Base-by-base conservation (phyloP, 1,284 basidiomycete genomes). In the Ustilago loliicola region DNA sequence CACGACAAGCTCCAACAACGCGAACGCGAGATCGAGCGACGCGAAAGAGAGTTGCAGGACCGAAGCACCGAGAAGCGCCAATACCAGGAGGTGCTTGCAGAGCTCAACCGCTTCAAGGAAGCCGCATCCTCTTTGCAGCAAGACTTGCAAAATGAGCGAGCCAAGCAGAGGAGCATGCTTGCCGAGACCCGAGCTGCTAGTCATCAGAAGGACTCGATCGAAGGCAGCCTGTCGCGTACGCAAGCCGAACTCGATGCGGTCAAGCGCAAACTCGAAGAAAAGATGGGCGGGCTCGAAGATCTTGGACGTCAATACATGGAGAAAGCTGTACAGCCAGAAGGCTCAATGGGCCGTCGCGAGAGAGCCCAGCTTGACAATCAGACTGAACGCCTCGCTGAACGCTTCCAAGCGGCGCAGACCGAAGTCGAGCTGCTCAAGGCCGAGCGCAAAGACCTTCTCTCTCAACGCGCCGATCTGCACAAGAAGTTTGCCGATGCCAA, bases 371-470 rank as follows among this genome's bases (percentile, higher is more conserved):
- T 61, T 17, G 57, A 76, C 34, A 40, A 34, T 9, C 66, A 73
- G 51, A 55, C 74, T 21, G 69, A 78, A n/a, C 68, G 51, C 21
- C 66, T 82, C 13, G 62, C 79, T 9, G 60, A 65, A 8, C 68
- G 73, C 47, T 73, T 80, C 56, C 61, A 72, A n/a, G 42, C 67
- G 11, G 68, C 75, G 0, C 66, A 75, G 29, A 32, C 23, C 29
- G 75, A 80, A 40, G 76, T 80, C 15, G 72, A 76, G 34, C 30
- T 47, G 21, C 74, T 81, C 50, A 70, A 65, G 42, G 61, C 63
- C 5, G 80, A 81, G 25, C 72, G 76, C 17, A 66, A 61, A 40
- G 70, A 75, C 9, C 68, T 82, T 5, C 66, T 80, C 30, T 45
- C 57, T 4, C 65, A 80, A 27, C 68, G 80, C 4, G 67, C 65